phyloP scores from a whole-genome alignment of 1,284 basidiomycete genomes.

The Ceratobasidium papillatum region DNA sequence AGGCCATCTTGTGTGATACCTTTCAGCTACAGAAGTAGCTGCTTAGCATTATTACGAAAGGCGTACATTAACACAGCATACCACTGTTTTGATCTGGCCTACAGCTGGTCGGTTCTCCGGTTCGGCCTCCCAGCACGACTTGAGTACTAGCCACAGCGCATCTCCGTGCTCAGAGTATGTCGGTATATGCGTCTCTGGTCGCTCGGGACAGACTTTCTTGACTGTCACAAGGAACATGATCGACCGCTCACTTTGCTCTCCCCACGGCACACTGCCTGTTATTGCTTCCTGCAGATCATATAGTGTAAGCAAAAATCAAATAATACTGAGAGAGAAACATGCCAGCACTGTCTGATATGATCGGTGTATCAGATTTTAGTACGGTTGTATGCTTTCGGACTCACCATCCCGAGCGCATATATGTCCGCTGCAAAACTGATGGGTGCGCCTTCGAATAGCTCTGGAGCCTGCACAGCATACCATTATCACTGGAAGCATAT shows the following conservation, averaged over 20 bases:
- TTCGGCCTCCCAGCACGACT: not conserved
- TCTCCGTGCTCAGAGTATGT: not conserved
- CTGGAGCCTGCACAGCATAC: conserved; percentile 2
- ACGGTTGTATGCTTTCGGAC: not conserved
- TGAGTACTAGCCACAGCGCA: not conserved
- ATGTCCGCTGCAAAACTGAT: not conserved
- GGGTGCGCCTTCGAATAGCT: not conserved
- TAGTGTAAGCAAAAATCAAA: too few relatives aligned
- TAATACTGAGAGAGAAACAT: not conserved
- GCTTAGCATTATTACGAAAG: not conserved
- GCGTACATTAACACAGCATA: not conserved
- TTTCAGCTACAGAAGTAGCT: not conserved
- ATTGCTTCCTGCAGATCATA: not conserved
- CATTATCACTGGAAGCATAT: not conserved
- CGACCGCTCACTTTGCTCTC: not conserved
- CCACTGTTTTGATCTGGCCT: not conserved
- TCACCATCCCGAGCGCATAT: conserved; percentile 20
- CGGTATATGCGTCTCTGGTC: not conserved
- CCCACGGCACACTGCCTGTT: not conserved
- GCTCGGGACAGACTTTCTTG: not conserved
- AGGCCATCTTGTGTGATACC: not conserved
- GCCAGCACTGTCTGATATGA: not conserved
- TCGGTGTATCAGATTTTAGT: not conserved
- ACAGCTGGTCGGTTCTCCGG: not conserved
- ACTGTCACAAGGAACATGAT: not conserved